Conservation (phyloP, 140 eudicot species). For the Cichorium intybus region DNA sequence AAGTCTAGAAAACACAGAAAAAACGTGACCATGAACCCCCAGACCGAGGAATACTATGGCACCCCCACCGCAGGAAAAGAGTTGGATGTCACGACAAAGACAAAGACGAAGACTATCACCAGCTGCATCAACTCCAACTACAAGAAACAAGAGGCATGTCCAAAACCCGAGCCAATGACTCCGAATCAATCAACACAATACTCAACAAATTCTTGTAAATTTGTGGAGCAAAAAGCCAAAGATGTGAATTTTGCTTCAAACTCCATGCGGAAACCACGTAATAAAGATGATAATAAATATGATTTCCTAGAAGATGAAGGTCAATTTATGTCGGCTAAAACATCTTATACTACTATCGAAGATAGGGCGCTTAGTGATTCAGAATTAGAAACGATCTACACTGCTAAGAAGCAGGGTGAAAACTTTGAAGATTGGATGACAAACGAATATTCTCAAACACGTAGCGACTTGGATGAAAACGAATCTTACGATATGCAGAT, state of each 20-base stretch:
- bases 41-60: background rate
- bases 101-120: background rate
- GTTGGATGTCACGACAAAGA: constrained; percentile 6
- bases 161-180: constrained; percentile 8
- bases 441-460: constrained; percentile 48
- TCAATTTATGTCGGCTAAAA: constrained; percentile 32
- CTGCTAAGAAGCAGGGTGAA: constrained; percentile 14
- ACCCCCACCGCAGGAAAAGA: background rate
- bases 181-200: constrained; percentile 8
- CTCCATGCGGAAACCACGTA: constrained; percentile 17
- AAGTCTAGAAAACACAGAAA: constrained; percentile 15
- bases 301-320: constrained; percentile 29
- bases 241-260: constrained; percentile 22
- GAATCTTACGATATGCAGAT: constrained; percentile 37
- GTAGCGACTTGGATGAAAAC: constrained; percentile 51
- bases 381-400: constrained; percentile 28
- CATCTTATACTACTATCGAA: constrained; percentile 10
- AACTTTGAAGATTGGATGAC: constrained; percentile 36
- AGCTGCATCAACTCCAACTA: background rate
- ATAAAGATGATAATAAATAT: constrained; percentile 12
- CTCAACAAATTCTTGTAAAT: constrained; percentile 12
- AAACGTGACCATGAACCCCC: constrained; percentile 16
- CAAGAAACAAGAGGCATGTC: constrained; percentile 25
- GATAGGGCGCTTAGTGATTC: constrained; percentile 20
- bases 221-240: constrained; percentile 22